A percentile compares a stretch with the other conserved stretches of the same genome.
phyloP scores from a whole-genome alignment of 331 rosid species.

The Rhamnella rubrinervis region DNA sequence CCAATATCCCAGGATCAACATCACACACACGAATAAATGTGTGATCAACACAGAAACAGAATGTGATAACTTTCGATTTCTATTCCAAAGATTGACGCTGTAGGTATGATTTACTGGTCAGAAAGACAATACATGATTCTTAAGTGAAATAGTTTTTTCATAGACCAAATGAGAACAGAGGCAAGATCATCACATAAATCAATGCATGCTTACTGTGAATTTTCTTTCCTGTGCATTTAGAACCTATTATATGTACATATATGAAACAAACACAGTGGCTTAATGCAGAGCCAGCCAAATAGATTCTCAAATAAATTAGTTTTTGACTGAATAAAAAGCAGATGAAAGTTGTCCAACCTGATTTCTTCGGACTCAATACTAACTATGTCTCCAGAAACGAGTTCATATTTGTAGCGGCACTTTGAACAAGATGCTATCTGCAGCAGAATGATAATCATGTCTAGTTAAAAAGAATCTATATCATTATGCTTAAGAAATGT shows the following conservation, averaged over 20 bases:
- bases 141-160: not conserved
- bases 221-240: not conserved
- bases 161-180: not conserved
- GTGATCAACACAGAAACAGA: constrained; percentile 24
- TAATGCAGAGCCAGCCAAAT: not conserved
- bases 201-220: constrained; percentile 1
- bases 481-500: not conserved
- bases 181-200: not conserved
- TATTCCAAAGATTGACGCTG: not conserved
- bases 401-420: constrained; percentile 91
- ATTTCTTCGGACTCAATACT: constrained; percentile 89
- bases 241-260: not conserved
- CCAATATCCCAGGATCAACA: constrained; percentile 94
- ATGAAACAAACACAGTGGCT: not conserved
- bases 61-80: constrained; percentile 1
- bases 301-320: not conserved
- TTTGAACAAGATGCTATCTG: constrained; percentile 91
- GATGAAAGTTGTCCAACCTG: constrained; percentile 58
- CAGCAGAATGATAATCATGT: constrained; percentile 25
- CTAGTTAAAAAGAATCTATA: not conserved
- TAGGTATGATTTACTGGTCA: not conserved
- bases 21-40: constrained; percentile 45
- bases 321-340: constrained; percentile 9
- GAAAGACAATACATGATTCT: not conserved
- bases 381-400: constrained; percentile 77